Conservation (phyloP, 1,284 basidiomycete species). For the Ustilago bromivora region DNA sequence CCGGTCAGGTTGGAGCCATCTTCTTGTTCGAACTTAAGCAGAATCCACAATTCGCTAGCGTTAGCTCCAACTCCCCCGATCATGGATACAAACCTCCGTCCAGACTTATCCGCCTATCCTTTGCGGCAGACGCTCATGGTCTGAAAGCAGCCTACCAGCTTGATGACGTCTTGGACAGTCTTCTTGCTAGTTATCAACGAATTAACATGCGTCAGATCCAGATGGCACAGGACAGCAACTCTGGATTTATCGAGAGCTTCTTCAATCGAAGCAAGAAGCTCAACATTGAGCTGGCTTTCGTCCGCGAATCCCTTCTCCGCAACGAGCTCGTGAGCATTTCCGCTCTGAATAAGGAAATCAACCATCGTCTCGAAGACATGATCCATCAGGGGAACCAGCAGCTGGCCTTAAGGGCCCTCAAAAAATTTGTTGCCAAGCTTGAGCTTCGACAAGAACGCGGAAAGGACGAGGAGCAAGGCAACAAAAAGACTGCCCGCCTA, state of each 20-base stretch:
- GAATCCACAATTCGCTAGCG: slow-evolving; percentile 9
- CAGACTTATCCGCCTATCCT: slow-evolving; percentile 9
- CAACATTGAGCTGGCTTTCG: slow-evolving; percentile 30
- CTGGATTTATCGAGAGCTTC: slow-evolving; percentile 11
- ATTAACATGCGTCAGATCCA: slow-evolving; percentile 7
- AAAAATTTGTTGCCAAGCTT: slow-evolving; percentile 23
- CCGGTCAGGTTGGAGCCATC: neutral
- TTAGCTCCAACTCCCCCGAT: neutral
- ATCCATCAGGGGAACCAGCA: slow-evolving; percentile 5
- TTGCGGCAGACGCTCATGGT: neutral
- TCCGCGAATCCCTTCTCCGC: slow-evolving; percentile 30
- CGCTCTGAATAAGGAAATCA: slow-evolving; percentile 11
- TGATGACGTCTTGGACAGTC: neutral
- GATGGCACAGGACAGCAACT: slow-evolving; percentile 8
- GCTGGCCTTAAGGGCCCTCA: slow-evolving; percentile 20
- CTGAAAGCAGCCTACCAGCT: neutral
- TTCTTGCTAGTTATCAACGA: slow-evolving; percentile 1
- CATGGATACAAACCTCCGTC: slow-evolving; percentile 14
- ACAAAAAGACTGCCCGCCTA: neutral
- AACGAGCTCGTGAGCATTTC: slow-evolving; percentile 32
- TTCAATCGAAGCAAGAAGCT: slow-evolving; percentile 23
- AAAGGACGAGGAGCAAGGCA: slow-evolving; percentile 16
- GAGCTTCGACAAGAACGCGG: slow-evolving; percentile 29
- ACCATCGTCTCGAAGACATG: slow-evolving; percentile 3
- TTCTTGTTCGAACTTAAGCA: slow-evolving; percentile 30